These are phyloP conservation scores for Pichia sp. DNA, from an alignment of 1,139 yeast genomes.

Conservation along the genomic window DNA sequence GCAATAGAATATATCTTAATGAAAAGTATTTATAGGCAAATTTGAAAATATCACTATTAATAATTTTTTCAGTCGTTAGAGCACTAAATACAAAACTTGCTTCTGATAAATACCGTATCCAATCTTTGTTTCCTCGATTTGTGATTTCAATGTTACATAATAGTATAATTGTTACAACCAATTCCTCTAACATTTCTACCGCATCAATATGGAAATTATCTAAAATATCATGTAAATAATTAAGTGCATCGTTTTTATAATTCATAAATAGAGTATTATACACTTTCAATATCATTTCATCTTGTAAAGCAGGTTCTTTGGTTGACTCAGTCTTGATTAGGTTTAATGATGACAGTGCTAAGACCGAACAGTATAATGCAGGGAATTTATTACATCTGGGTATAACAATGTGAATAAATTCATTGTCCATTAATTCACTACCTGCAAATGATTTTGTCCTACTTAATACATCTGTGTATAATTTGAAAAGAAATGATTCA, in stretches of 20 bases:
- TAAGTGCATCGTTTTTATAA: constrained; percentile 22
- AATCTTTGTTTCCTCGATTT: constrained; percentile 25
- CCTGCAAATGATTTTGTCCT: constrained; percentile 16
- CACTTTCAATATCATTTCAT: constrained; percentile 4
- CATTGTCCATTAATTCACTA: constrained; percentile 15
- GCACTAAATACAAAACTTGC: constrained; percentile 27
- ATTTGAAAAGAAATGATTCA: constrained; percentile 17
- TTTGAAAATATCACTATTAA: constrained; percentile 20
- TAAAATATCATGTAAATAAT: constrained; percentile 18
- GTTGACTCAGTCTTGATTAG: constrained; percentile 13
- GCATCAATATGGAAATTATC: constrained; percentile 17
- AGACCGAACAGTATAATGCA: constrained; percentile 18
- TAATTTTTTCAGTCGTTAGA: constrained; percentile 19
- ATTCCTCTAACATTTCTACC: constrained; percentile 18
- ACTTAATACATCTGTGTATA: constrained; percentile 17
- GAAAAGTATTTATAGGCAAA: constrained; percentile 31
- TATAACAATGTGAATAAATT: constrained; percentile 20
- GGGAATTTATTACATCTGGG: constrained; percentile 17
- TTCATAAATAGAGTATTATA: constrained; percentile 14
- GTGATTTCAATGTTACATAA: constrained; percentile 30
- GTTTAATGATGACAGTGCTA: constrained; percentile 17
- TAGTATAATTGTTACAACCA: constrained; percentile 23
- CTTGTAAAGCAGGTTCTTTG: not conserved
- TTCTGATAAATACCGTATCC: constrained; percentile 30
- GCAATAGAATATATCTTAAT: constrained; percentile 25